Percentiles rank a stretch among this genome's conserved stretches.
phyloP scores from a whole-genome alignment of 208 protist genomes.

The Herpetomonas muscarum region DNA sequence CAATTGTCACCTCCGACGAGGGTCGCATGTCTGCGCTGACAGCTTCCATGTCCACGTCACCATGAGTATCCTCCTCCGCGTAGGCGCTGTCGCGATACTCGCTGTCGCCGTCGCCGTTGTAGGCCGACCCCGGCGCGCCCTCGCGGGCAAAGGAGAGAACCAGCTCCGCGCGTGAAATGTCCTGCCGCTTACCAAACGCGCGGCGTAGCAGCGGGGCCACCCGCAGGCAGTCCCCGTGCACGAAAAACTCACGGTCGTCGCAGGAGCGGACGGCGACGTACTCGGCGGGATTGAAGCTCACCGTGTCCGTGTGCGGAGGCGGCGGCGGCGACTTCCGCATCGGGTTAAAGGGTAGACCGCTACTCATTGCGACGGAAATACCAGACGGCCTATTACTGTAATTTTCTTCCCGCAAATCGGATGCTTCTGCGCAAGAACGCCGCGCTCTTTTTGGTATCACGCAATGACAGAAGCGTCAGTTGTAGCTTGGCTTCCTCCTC shows the following conservation, averaged over 20 bases:
- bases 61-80: background rate
- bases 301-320: conserved; percentile 68
- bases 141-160: conserved; percentile 15
- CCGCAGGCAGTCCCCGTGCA: conserved; percentile 43
- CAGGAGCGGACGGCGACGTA: conserved; percentile 41
- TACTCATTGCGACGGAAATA: conserved; percentile 39
- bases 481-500: no score
- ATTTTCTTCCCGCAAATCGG: background rate
- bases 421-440: background rate
- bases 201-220: conserved; percentile 44
- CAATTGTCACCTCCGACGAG: background rate
- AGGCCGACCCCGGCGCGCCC: background rate
- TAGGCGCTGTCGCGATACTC: background rate
- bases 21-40: background rate
- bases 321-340: conserved; percentile 85
- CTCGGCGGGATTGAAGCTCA: conserved; percentile 47
- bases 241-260: conserved; percentile 38
- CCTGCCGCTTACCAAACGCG: conserved; percentile 26
- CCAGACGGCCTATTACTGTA: no score
- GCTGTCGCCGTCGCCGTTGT: background rate
- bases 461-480: no score
- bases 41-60: background rate
- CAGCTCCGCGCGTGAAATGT: conserved; percentile 10
- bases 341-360: conserved; percentile 66
- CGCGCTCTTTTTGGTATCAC: no score